These are phyloP conservation scores for Aureobasidium lini DNA, from an alignment of 2,329 filamentous ascomycete genomes.

Conservation along the genomic window DNA sequence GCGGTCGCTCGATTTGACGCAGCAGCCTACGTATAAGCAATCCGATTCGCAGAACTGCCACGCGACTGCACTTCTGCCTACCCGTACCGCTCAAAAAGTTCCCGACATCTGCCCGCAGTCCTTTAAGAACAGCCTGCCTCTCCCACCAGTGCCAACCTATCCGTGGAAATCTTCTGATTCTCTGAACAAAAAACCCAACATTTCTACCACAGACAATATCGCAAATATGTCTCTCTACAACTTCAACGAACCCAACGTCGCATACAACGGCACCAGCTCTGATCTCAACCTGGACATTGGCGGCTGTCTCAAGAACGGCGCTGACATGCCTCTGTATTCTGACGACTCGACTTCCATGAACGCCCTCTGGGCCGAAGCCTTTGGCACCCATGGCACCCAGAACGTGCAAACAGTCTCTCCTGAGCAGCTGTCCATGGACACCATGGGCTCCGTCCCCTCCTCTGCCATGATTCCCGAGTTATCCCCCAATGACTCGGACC, in stretches of 20 bases:
- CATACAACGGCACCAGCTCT: constrained; percentile 40
- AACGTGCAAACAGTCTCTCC: constrained; percentile 64
- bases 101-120: no score
- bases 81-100: no score
- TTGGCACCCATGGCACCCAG: background rate
- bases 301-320: constrained; percentile 22
- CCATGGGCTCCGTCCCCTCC: constrained; percentile 69
- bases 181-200: background rate
- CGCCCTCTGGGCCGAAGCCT: constrained; percentile 17
- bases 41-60: constrained; percentile 19
- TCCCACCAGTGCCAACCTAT: background rate
- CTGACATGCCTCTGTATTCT: constrained; percentile 19
- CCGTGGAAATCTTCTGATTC: background rate
- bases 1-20: constrained; percentile 47
- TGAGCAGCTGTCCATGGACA: constrained; percentile 65
- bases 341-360: no score
- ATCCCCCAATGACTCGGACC: constrained; percentile 70
- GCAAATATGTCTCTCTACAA: background rate
- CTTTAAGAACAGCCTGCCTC: background rate
- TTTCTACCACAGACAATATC: background rate
- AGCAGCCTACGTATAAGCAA: constrained; percentile 50
- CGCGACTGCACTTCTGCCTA: no score
- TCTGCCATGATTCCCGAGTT: constrained; percentile 75
- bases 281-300: constrained; percentile 31
- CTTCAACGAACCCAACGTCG: constrained; percentile 25